A percentile compares a stretch with the other conserved stretches of the same genome.
Conservation (phyloP, 1,284 basidiomycete species). For the Sporisorium graminicola region DNA sequence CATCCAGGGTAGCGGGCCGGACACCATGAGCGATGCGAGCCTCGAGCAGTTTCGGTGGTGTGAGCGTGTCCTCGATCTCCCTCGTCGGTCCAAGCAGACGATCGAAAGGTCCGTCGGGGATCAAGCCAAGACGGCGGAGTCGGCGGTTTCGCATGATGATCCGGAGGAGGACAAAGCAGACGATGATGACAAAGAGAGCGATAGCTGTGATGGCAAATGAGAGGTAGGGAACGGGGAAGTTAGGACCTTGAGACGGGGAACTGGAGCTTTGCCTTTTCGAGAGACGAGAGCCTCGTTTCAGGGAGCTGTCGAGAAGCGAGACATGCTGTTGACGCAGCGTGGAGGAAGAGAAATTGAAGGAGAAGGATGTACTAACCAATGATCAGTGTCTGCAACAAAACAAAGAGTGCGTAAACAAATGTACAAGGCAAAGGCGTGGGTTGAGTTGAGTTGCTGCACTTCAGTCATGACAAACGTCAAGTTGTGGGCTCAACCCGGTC, state of each 20-base stretch:
- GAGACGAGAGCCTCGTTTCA: neutral
- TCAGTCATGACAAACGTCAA: neutral
- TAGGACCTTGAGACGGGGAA: slow-evolving; percentile 24
- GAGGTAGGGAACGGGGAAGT: slow-evolving; percentile 54
- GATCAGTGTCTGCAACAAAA: slow-evolving; percentile 51
- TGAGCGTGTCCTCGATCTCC: slow-evolving; percentile 58
- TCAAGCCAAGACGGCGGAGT: slow-evolving; percentile 56
- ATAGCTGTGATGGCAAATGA: slow-evolving; percentile 59
- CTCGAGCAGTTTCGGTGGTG: slow-evolving; percentile 61
- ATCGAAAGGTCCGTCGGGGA: slow-evolving; percentile 54
- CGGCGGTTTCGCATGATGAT: slow-evolving; percentile 64
- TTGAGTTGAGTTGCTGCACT: slow-evolving; percentile 18
- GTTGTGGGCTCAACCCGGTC: too few relatives aligned
- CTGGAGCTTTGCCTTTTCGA: slow-evolving; percentile 29
- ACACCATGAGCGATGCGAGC: slow-evolving; percentile 57
- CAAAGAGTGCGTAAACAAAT: neutral
- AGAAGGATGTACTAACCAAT: slow-evolving; percentile 57
- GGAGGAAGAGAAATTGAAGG: slow-evolving; percentile 14
- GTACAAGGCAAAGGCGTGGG: slow-evolving; percentile 7
- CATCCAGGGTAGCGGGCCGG: slow-evolving; percentile 32
- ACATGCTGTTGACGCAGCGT: neutral
- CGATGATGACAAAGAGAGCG: slow-evolving; percentile 64
- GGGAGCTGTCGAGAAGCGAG: neutral
- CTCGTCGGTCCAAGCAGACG: slow-evolving; percentile 49
- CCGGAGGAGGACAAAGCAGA: slow-evolving; percentile 63